These are phyloP conservation scores for Paspalum notatum DNA, from an alignment of 176 grass and related monocot genomes.

Conservation along the genomic window DNA sequence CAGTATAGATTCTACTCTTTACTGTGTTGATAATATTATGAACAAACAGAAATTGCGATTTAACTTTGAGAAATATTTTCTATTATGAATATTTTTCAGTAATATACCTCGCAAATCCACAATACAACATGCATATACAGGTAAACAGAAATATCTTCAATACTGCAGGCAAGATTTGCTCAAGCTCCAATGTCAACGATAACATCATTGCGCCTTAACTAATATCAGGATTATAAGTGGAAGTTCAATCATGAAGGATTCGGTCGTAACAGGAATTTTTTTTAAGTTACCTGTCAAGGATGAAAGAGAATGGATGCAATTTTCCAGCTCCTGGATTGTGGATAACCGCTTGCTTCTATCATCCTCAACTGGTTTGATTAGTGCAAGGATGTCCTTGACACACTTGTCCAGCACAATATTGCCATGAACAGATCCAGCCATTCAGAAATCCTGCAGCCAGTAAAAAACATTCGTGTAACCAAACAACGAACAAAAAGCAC, in stretches of 20 bases:
- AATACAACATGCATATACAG: slow-evolving; percentile 4
- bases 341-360: slow-evolving; percentile 52
- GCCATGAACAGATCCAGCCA: slow-evolving; percentile 15
- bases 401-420: slow-evolving; percentile 48
- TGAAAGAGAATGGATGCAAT: slow-evolving; percentile 47
- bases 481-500: neutral
- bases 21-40: neutral
- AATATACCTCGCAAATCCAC: neutral
- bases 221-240: slow-evolving; percentile 1
- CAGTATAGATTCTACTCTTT: neutral
- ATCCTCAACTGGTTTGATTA: slow-evolving; percentile 66
- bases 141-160: slow-evolving; percentile 20
- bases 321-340: slow-evolving; percentile 61
- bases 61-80: slow-evolving; percentile 6
- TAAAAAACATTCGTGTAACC: neutral
- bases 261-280: neutral
- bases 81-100: neutral
- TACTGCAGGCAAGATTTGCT: neutral
- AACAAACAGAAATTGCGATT: neutral
- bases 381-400: slow-evolving; percentile 64
- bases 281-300: slow-evolving; percentile 50
- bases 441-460: slow-evolving; percentile 44
- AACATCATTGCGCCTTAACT: slow-evolving; percentile 6
- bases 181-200: slow-evolving; percentile 24
- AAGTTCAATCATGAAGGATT: slow-evolving; percentile 10